Conservation (phyloP, 495 filamentous ascomycete species). For the Diplogelasinospora grovesii region DNA sequence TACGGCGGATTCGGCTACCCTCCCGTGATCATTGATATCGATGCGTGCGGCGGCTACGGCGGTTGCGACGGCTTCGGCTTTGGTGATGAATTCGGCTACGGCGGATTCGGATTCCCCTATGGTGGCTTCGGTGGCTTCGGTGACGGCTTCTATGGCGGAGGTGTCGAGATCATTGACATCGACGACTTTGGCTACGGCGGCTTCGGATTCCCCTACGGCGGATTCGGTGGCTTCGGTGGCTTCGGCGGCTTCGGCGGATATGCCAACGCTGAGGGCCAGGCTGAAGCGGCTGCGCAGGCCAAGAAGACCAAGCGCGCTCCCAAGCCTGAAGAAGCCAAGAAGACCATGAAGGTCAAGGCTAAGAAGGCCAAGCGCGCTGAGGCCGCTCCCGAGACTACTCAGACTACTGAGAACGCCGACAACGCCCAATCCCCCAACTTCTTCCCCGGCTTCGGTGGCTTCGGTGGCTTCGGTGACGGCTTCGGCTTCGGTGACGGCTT, state of each 20-base stretch:
- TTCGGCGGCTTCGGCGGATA: conserved; percentile 1
- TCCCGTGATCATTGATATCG: background rate
- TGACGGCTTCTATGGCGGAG: background rate
- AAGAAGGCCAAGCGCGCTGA: too few species aligned
- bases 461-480: background rate
- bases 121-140: background rate
- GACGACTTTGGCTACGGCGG: conserved; percentile 1
- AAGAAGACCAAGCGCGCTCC: too few species aligned
- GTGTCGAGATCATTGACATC: background rate
- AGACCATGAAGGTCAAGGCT: too few species aligned
- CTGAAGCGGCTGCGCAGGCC: too few species aligned
- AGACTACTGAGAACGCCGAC: conserved; percentile 1
- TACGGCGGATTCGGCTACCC: background rate
- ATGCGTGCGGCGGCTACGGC: background rate
- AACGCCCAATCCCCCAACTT: background rate
- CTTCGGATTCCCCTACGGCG: background rate
- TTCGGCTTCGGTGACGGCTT: background rate
- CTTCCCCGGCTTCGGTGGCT: conserved; percentile 2
- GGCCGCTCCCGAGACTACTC: conserved; percentile 4
- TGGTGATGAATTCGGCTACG: too few species aligned
- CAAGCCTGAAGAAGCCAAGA: too few species aligned
- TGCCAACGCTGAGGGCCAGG: too few species aligned
- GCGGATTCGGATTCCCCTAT: background rate
- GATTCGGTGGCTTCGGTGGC: conserved; percentile 1
- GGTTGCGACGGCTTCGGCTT: conserved; percentile 4